Percentiles rank a stretch among this genome's conserved stretches.
phyloP scores from a whole-genome alignment of 2,329 filamentous ascomycete genomes.

The Trichoderma koningii region DNA sequence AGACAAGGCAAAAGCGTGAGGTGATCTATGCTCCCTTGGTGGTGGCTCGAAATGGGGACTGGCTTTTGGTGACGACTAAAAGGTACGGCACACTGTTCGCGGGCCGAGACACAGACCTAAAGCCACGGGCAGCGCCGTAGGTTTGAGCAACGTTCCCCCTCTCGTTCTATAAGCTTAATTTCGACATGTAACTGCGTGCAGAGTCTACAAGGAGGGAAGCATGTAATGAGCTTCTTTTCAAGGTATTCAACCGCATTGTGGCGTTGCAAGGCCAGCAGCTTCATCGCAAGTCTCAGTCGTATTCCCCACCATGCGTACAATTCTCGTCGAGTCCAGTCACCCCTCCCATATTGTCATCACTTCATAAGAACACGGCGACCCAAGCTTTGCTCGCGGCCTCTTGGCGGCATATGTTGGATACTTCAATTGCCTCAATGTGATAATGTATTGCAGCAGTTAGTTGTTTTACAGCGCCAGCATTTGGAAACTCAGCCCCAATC shows the following conservation, averaged over 20 bases:
- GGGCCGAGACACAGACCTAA: constrained; percentile 24
- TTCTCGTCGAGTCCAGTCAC: not conserved
- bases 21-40: constrained; percentile 5
- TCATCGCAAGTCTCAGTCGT: constrained; percentile 10
- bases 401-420: not conserved
- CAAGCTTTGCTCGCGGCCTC: not conserved
- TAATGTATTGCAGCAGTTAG: constrained; percentile 39
- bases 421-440: constrained; percentile 30
- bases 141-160: not conserved
- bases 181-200: not conserved
- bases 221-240: constrained; percentile 1
- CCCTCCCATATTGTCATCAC: not conserved
- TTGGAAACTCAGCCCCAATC: constrained; percentile 33
- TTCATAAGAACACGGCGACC: not conserved
- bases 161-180: not conserved
- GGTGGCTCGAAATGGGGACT: constrained; percentile 22
- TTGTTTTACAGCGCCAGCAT: constrained; percentile 41
- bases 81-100: constrained; percentile 13
- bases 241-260: not conserved
- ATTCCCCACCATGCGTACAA: constrained; percentile 20
- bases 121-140: not conserved
- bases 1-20: not conserved
- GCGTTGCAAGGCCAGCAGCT: not conserved
- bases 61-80: constrained; percentile 17
- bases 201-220: not conserved